A percentile compares a stretch with the other conserved stretches of the same genome.
These are phyloP conservation scores for Coemansia javaensis DNA, from an alignment of 192 early-diverging fungal genomes.

Conservation along the genomic window DNA sequence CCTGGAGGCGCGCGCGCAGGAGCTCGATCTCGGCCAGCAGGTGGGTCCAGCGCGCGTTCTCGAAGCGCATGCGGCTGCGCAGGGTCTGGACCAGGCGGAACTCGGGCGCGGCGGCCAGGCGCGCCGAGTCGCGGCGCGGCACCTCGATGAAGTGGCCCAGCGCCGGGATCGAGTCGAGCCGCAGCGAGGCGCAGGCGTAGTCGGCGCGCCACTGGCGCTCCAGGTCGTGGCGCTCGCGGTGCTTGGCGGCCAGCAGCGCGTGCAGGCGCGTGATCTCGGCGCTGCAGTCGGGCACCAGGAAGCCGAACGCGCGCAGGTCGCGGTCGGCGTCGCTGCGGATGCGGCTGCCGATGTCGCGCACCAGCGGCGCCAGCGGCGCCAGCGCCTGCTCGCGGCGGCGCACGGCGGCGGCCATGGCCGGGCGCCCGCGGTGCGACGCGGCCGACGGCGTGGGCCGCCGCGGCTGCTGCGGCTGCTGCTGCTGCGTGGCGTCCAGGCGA, in stretches of 20 bases:
- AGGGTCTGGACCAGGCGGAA: conserved; percentile 54
- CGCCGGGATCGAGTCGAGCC: conserved; percentile 38
- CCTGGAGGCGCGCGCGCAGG: conserved; percentile 39
- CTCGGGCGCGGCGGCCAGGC: conserved; percentile 12
- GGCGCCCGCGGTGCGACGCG: conserved; percentile 1
- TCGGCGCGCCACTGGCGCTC: conserved; percentile 31
- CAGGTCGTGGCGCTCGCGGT: conserved; percentile 40
- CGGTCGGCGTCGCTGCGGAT: conserved; percentile 48
- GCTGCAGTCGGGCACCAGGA: conserved; percentile 50
- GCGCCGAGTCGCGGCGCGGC: conserved; percentile 39
- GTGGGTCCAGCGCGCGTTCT: conserved; percentile 55
- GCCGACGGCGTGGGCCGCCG: background rate
- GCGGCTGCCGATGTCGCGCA: conserved; percentile 34
- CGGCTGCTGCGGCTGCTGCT: background rate
- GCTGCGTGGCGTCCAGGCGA: background rate
- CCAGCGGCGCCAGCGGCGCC: conserved; percentile 42
- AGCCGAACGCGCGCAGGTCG: conserved; percentile 50
- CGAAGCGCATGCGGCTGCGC: conserved; percentile 53
- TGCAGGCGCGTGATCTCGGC: conserved; percentile 34
- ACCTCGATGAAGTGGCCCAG: conserved; percentile 57
- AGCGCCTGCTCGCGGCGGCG: conserved; percentile 30
- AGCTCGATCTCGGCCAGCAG: conserved; percentile 54
- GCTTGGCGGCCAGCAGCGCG: conserved; percentile 30
- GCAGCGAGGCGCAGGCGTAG: conserved; percentile 32
- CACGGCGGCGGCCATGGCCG: conserved; percentile 9